Evolutionary conservation across 2,329 filamentous ascomycete genomes (phyloP), one percentile per base, ranked within the genome.

Genomic region (Penicillium hordei): DNA sequence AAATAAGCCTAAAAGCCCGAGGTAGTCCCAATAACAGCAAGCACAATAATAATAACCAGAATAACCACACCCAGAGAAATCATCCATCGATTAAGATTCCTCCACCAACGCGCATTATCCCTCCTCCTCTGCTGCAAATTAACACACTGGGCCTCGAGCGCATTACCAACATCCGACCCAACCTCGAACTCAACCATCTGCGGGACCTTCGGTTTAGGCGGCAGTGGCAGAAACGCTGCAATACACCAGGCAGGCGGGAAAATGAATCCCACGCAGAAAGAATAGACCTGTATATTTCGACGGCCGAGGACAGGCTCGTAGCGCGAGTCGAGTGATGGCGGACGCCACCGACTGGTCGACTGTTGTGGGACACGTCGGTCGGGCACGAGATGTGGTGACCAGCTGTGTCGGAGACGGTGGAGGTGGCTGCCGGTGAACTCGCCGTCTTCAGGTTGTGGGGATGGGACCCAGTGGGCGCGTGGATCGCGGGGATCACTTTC

Each of bases 191-290:
- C 87, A 81, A 39, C 80, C 76, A 66, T 67, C 72, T 85, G 76
- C 1, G 75, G 66, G 21, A 79, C 75, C 9, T 71, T 68, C 0
- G 86, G 83, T 54, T 82, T 81, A 1, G 78, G 78, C 10, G 89
- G 89, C 7, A 95, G 75, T 1, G 90, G 89, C 13, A 94, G 78
- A 53, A 93, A 81, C 1, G 90, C 84, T 1, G 88, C 91, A 61
- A 91, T 79, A 78, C 93, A 89, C 91, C 91, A 95, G 55, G 88
- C 89, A 60, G 91, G 82, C 6, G 90, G 91, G 68, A 91, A 85
- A 46, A 93, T 77, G 68, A 95, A 95, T 25, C 91, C 91, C 46
- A 88, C 42, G 55, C 87, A 85, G 75, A 95, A 95, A 48, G 90
- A 78, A 52, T 89, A 78, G 31, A 93, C 82, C 73, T 95, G 91